phyloP scores from a whole-genome alignment of 352 stramenopile species.

The Phytophthora chlamydospora region DNA sequence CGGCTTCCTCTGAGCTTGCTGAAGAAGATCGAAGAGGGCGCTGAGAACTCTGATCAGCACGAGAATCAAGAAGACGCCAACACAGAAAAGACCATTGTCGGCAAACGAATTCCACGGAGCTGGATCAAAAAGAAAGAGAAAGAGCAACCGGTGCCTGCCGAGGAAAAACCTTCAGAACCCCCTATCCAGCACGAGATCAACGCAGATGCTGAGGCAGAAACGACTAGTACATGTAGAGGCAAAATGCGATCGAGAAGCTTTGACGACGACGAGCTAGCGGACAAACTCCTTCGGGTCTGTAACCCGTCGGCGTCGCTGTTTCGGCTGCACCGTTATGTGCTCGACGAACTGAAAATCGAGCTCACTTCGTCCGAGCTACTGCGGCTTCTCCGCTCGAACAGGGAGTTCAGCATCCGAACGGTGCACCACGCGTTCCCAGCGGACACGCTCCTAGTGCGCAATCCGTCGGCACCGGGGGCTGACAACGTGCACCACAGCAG shows the following conservation, averaged over 20 bases:
- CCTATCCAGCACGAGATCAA: background rate
- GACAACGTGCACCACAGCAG: slow-evolving; percentile 35
- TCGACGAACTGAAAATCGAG: slow-evolving; percentile 50
- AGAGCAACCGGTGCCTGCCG: background rate
- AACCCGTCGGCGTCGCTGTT: slow-evolving; percentile 67
- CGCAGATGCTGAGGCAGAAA: background rate
- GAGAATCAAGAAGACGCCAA: slow-evolving; percentile 3
- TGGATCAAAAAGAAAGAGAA: background rate
- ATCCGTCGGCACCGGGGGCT: slow-evolving; percentile 26
- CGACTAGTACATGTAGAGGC: too few relatives aligned
- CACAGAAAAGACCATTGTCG: background rate
- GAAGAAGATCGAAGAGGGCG: background rate
- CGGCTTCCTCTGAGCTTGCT: slow-evolving; percentile 3
- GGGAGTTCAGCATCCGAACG: slow-evolving; percentile 49
- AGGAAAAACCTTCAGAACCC: background rate
- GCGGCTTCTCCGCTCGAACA: slow-evolving; percentile 39
- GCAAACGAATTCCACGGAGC: background rate
- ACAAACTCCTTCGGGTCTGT: slow-evolving; percentile 45
- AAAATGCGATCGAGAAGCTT: slow-evolving; percentile 17
- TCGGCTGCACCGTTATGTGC: slow-evolving; percentile 59
- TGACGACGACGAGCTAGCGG: slow-evolving; percentile 40
- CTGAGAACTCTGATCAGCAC: background rate
- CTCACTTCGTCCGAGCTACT: slow-evolving; percentile 52
- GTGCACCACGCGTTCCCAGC: slow-evolving; percentile 37
- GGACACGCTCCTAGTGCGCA: slow-evolving; percentile 29